Conservation (phyloP, 441 rosid species). For the Biscutella laevigata region DNA sequence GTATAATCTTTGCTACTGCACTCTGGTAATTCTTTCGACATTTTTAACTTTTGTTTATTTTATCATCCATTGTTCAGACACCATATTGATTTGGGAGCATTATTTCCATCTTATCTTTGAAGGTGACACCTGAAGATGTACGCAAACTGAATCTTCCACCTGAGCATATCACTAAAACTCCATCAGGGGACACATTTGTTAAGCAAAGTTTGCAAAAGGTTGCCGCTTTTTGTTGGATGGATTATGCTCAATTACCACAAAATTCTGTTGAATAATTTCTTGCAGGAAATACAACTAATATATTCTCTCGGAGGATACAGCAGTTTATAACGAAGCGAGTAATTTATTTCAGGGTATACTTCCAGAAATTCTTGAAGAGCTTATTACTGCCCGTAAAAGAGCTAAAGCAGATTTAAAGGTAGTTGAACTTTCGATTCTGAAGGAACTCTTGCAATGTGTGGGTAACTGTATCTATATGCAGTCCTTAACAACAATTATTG, state of each 20-base stretch:
- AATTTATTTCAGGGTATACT: slow-evolving; percentile 70
- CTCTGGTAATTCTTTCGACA: slow-evolving; percentile 50
- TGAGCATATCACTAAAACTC: slow-evolving; percentile 78
- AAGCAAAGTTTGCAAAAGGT: slow-evolving; percentile 87
- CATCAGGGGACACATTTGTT: slow-evolving; percentile 92
- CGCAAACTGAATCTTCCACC: slow-evolving; percentile 77
- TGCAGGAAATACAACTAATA: not conserved
- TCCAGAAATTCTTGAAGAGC: slow-evolving; percentile 98
- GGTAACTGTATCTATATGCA: slow-evolving; percentile 7
- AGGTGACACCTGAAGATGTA: slow-evolving; percentile 89
- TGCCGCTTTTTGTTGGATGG: slow-evolving; percentile 1
- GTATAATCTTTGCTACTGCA: slow-evolving; percentile 92
- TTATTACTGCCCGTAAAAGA: slow-evolving; percentile 83
- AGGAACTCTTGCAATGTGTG: slow-evolving; percentile 13
- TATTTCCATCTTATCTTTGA: slow-evolving; percentile 24
- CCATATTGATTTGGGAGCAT: not conserved
- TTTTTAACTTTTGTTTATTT: slow-evolving; percentile 4
- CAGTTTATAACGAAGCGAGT: slow-evolving; percentile 3
- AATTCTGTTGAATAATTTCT: not conserved
- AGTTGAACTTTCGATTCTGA: slow-evolving; percentile 10
- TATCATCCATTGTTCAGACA: not conserved
- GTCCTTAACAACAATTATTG: not conserved
- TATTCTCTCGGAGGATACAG: not conserved
- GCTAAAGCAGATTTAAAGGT: slow-evolving; percentile 98
- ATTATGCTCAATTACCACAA: not conserved